These are phyloP conservation scores for Ceratobasidium sp. DNA, from an alignment of 1,284 basidiomycete species.

Conservation along the genomic window DNA sequence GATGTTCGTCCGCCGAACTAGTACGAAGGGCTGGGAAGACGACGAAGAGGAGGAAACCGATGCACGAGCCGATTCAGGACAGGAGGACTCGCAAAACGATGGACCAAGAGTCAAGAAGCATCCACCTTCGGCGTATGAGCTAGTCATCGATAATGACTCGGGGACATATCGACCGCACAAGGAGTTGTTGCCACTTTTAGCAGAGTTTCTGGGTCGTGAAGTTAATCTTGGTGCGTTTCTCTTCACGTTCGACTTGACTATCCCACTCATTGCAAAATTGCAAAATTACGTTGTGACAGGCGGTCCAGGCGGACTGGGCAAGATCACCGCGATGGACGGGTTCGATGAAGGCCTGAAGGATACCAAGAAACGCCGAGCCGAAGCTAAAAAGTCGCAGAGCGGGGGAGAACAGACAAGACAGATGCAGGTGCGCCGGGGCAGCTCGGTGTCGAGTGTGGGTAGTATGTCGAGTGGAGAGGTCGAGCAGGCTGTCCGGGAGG, in stretches of 20 bases:
- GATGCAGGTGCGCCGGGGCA: conserved; percentile 9
- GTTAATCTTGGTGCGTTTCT: conserved; percentile 27
- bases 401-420: neutral
- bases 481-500: neutral
- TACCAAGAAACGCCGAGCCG: conserved; percentile 56
- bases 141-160: conserved; percentile 66
- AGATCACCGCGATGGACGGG: conserved; percentile 56
- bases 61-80: conserved; percentile 22
- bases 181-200: conserved; percentile 60
- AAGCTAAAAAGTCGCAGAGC: conserved; percentile 50
- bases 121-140: conserved; percentile 60
- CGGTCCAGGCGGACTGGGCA: conserved; percentile 57
- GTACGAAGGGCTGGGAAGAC: conserved; percentile 48
- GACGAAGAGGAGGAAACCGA: conserved; percentile 42
- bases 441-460: conserved; percentile 23
- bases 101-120: conserved; percentile 50
- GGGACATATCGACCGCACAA: conserved; percentile 65
- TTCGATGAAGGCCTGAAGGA: conserved; percentile 52
- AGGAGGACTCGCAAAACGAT: conserved; percentile 51
- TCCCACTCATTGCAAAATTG: too few species aligned
- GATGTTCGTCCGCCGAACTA: conserved; percentile 57
- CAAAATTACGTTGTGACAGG: too few species aligned
- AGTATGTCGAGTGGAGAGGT: conserved; percentile 32
- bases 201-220: conserved; percentile 57
- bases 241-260: too few species aligned